Evolutionary conservation across 805 yeast species (phyloP), one percentile per base, ranked within the genome.

Genomic region (Middelhovenomyces tepae): DNA sequence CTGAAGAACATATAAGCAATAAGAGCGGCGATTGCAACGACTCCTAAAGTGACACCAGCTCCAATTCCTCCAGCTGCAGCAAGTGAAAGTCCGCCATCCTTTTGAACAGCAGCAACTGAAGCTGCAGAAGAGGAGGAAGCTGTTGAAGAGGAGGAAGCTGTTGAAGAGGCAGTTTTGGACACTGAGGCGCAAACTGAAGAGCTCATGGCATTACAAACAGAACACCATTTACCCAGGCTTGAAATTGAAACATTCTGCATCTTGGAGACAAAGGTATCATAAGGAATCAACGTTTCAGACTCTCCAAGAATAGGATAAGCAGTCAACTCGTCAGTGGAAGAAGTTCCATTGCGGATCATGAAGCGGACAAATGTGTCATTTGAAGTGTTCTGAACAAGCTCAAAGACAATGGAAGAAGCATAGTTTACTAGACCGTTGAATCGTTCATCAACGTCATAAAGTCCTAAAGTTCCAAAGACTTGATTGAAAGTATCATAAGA

Each of bases 21-120:
- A 13, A 44, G 56, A 30, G 60, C 69, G 13, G 53, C 23, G 19
- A 66, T 39, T 22, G 53, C 37, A 43, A 64, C 42, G 7, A 63
- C 69, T 36, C 62, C 66, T 34, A 67, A 49, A 21, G 65, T 61
- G 24, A 53, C 59, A 41, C 71, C 71, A 19, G 70, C 72, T 39
- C 73, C 73, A 41, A 67, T 65, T 35, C 71, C 72, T 36, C 72
- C 72, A 17, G 71, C 72, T 24, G 39, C 69, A 7, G 69, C 70
- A 13, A 56, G 48, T 7, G 48, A 42, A 27, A 48, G 39, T 5
- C 30, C 30, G 21, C 10, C 9, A 8, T 25, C 16, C 16, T 6
- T 18, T 10, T 16, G 14, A n/a, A 16, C 17, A 6, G 18, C 34
- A 21, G n/a, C 22, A 8, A 11, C 24, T n/a, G n/a, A 21, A 9